Conservation (phyloP, 495 filamentous ascomycete species). For the Aspergillus ostianus region DNA sequence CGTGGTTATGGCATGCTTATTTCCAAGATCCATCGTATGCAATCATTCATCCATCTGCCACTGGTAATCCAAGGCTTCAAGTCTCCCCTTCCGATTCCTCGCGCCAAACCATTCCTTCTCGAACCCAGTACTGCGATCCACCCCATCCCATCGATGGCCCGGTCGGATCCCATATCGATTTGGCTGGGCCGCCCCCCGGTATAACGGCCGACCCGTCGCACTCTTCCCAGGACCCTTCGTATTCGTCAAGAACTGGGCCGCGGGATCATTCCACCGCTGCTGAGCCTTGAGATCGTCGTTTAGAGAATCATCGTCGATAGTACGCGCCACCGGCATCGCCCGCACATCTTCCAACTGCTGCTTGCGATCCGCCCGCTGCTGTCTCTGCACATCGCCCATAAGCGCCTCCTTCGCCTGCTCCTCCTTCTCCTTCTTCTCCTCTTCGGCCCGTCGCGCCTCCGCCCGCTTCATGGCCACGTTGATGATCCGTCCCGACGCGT, state of each 20-base stretch:
- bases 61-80: constrained; percentile 78
- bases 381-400: constrained; percentile 80
- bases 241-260: constrained; percentile 71
- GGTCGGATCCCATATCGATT: constrained; percentile 95
- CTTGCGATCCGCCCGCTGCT: constrained; percentile 53
- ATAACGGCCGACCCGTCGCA: constrained; percentile 67
- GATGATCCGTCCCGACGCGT: constrained; percentile 87
- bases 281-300: constrained; percentile 76
- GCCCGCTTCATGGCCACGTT: constrained; percentile 88
- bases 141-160: constrained; percentile 95
- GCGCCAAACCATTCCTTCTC: constrained; percentile 93
- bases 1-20: constrained; percentile 1
- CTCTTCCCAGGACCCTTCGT: constrained; percentile 41
- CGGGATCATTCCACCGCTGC: constrained; percentile 91
- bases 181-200: constrained; percentile 74
- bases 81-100: constrained; percentile 68
- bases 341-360: constrained; percentile 72
- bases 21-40: not conserved
- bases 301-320: constrained; percentile 75
- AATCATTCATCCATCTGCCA: constrained; percentile 90
- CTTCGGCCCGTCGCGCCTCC: constrained; percentile 70
- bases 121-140: constrained; percentile 91
- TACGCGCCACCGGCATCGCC: constrained; percentile 75
- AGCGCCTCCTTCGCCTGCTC: constrained; percentile 59
- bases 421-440: constrained; percentile 67